Percentiles rank a stretch among this genome's conserved stretches.
Evolutionary conservation across 1,284 basidiomycete species (phyloP).

Genomic region (Psilocybe mexicana): DNA sequence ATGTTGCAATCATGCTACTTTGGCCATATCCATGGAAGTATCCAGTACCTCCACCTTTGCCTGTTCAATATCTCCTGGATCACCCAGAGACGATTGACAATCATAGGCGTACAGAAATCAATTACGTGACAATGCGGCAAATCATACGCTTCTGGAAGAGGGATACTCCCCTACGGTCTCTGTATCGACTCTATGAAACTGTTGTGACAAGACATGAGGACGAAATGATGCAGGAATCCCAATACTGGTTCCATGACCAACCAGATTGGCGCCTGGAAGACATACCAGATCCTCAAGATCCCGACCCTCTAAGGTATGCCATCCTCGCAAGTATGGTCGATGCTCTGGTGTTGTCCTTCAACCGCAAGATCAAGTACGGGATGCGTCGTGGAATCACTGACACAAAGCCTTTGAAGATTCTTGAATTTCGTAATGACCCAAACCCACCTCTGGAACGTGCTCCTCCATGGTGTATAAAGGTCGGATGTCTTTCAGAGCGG

Average conservation of each 20-base stretch:
- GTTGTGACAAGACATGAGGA: slow-evolving; percentile 1
- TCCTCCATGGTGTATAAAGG: slow-evolving; percentile 9
- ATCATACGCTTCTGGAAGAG: slow-evolving; percentile 1
- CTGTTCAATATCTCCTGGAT: slow-evolving; percentile 8
- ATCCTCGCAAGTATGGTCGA: slow-evolving; percentile 32
- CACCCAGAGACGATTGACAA: not conserved
- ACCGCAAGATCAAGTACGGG: slow-evolving; percentile 32
- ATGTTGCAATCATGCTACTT: not conserved
- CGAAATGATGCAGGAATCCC: slow-evolving; percentile 12
- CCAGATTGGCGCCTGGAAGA: slow-evolving; percentile 12
- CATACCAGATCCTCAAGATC: slow-evolving; percentile 27
- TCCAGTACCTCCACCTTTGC: slow-evolving; percentile 5
- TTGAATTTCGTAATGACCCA: slow-evolving; percentile 6
- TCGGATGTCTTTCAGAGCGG: slow-evolving; percentile 6
- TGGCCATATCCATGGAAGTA: slow-evolving; percentile 15
- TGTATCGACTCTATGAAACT: slow-evolving; percentile 15
- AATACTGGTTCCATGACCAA: slow-evolving; percentile 12
- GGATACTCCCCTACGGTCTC: slow-evolving; percentile 13
- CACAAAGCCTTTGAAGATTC: slow-evolving; percentile 6
- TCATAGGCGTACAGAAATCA: slow-evolving; percentile 1
- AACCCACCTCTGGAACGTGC: slow-evolving; percentile 10
- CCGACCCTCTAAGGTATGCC: slow-evolving; percentile 29
- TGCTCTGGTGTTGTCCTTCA: slow-evolving; percentile 34
- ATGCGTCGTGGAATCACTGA: slow-evolving; percentile 28
- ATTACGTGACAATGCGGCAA: slow-evolving; percentile 9